A percentile compares a stretch with the other conserved stretches of the same genome.
phyloP scores from a whole-genome alignment of 1,139 yeast genomes.

The Candida sp. region DNA sequence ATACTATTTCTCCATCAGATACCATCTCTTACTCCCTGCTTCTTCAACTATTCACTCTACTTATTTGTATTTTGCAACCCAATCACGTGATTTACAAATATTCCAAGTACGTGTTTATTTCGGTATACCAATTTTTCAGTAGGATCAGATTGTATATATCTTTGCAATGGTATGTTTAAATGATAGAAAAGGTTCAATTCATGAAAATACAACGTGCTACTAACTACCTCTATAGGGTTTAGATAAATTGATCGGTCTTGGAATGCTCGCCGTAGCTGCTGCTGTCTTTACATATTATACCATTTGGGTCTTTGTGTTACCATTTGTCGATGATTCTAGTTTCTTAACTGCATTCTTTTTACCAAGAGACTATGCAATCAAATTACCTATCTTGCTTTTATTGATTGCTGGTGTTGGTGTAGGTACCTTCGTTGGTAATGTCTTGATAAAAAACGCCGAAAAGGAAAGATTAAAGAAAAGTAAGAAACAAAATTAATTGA shows the following conservation, averaged over 20 bases:
- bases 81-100: not conserved
- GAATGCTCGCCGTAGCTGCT: conserved; percentile 73
- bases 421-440: conserved; percentile 65
- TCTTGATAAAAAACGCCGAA: conserved; percentile 49
- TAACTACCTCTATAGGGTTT: conserved; percentile 17
- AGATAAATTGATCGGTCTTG: conserved; percentile 63
- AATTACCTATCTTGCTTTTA: conserved; percentile 67
- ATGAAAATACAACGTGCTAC: not conserved
- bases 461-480: conserved; percentile 43
- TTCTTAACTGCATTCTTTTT: conserved; percentile 59
- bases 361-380: conserved; percentile 80
- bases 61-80: not conserved
- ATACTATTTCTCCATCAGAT: too few relatives aligned
- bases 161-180: not conserved
- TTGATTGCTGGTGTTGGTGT: conserved; percentile 60
- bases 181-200: too few relatives aligned
- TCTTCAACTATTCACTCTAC: not conserved
- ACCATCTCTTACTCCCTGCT: too few relatives aligned
- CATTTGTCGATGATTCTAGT: conserved; percentile 67
- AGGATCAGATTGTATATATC: not conserved
- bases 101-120: not conserved
- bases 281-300: conserved; percentile 71
- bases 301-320: conserved; percentile 73
- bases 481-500: conserved; percentile 36
- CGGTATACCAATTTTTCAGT: not conserved